Conservation (phyloP, 768 basidiomycete genomes). For the Leucocoprinus birnbaumii region DNA sequence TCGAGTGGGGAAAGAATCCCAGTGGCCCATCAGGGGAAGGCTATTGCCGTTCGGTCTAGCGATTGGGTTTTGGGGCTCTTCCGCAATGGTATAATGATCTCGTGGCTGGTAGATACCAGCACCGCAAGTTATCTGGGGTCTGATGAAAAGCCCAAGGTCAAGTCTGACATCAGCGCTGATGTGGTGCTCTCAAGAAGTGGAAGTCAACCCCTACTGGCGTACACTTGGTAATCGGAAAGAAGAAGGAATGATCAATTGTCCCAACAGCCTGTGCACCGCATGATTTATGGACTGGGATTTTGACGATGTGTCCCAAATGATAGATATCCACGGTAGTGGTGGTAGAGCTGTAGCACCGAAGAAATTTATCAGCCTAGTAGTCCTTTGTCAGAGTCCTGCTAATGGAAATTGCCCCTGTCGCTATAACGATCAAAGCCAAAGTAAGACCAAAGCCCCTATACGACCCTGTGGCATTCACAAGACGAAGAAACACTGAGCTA, state of each 20-base stretch:
- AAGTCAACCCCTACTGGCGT: background rate
- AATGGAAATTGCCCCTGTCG: too few species aligned
- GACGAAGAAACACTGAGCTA: too few species aligned
- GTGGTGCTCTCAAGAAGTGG: background rate
- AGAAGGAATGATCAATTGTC: background rate
- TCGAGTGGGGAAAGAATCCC: background rate
- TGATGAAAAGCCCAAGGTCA: background rate
- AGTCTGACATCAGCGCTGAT: background rate
- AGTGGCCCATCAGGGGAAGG: background rate
- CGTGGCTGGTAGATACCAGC: background rate
- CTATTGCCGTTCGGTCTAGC: background rate
- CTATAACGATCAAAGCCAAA: too few species aligned
- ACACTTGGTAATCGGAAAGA: background rate
- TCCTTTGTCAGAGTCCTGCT: too few species aligned
- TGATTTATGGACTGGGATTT: too few species aligned
- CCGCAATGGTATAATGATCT: background rate
- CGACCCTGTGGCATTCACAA: too few species aligned
- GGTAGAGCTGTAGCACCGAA: too few species aligned
- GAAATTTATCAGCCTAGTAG: too few species aligned
- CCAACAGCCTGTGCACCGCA: too few species aligned
- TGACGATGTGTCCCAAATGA: too few species aligned
- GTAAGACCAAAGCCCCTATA: too few species aligned
- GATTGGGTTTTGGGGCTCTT: constrained; percentile 7
- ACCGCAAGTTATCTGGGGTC: background rate
- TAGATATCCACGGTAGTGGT: too few species aligned